Base-by-base conservation (phyloP, 257 asterid genomes). In the Lycium barbarum region DNA sequence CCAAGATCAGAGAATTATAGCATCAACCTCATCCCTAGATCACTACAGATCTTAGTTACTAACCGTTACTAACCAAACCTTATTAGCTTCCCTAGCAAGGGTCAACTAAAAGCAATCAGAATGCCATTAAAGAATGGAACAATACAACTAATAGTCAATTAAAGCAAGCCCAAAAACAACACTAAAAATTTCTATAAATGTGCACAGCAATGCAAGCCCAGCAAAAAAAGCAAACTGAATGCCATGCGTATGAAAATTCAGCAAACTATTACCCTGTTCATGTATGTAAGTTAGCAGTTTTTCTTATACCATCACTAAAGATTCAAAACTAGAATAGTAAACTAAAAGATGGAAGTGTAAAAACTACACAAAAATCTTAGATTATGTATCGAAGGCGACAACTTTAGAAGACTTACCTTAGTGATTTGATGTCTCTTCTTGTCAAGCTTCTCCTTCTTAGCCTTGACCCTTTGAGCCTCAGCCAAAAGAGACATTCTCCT, bases 401-500 rank as follows among this genome's bases (percentile, higher is more conserved):
- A 40, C 6, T 40, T 6, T 40, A 40, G 4, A 83, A 85, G 90
- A 6, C 86, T 49, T 90, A 95, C 99, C 98, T 94, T 92, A 0
- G 98, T 86, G 82, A 93, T 87, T 7, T 70, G 89, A 1, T 88
- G 83, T 88, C 99, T 94, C 89, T 93, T 95, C 94, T 89, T 92
- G 2, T 83, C 90, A 12, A 94, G 93, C 91, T 92, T 94, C 89
- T 93, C 98, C 80, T 87, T 80, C 93, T 94, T 95, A 20, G 93
- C 93, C 91, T 94, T 92, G 9, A 92, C 91, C 9, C 98, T 91
- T 87, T 92, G 93, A 2, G 96, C 94, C 85, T 95, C 99, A 26
- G 98, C 96, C 84, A 95, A 68, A 68, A 95, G 93, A 13, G 98
- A 87, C 94, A 90, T 93, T 89, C 99, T 92, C 92, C 89, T 91